Conservation (phyloP, 2,329 filamentous ascomycete genomes). For the Bertia moriformis region DNA sequence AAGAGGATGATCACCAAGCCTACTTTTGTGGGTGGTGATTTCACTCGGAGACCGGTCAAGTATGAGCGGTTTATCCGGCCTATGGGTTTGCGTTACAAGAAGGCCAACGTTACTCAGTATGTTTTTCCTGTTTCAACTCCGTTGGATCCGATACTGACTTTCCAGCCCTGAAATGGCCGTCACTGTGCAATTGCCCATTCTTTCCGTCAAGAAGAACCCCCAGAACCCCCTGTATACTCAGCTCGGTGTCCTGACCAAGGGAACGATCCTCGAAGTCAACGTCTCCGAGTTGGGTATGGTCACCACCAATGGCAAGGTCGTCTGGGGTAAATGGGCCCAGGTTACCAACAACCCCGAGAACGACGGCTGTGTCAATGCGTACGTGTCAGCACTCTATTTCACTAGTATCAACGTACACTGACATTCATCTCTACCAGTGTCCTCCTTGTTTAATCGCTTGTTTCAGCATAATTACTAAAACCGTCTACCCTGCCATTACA, state of each 20-base stretch:
- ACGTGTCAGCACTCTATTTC: constrained; percentile 7
- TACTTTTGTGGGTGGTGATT: constrained; percentile 82
- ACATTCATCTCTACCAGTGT: neutral
- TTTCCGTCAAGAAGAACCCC: constrained; percentile 53
- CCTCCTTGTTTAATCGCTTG: neutral
- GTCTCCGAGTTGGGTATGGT: constrained; percentile 82
- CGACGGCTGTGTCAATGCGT: constrained; percentile 46
- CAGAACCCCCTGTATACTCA: constrained; percentile 86
- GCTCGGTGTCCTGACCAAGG: constrained; percentile 76
- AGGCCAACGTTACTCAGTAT: constrained; percentile 45
- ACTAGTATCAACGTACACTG: neutral
- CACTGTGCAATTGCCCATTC: constrained; percentile 74
- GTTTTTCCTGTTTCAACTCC: constrained; percentile 21
- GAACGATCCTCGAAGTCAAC: constrained; percentile 79
- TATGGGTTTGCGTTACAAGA: constrained; percentile 69
- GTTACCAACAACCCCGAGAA: constrained; percentile 45
- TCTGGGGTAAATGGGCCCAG: constrained; percentile 78
- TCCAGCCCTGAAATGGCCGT: constrained; percentile 66
- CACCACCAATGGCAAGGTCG: constrained; percentile 81
- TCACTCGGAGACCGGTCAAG: constrained; percentile 77
- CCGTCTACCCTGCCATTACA: too few species aligned
- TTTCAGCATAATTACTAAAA: too few species aligned
- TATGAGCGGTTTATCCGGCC: constrained; percentile 60
- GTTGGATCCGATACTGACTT: constrained; percentile 36
- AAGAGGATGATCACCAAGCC: constrained; percentile 67